Conservation (phyloP, 2,329 filamentous ascomycete species). For the Cladosporium sp. region DNA sequence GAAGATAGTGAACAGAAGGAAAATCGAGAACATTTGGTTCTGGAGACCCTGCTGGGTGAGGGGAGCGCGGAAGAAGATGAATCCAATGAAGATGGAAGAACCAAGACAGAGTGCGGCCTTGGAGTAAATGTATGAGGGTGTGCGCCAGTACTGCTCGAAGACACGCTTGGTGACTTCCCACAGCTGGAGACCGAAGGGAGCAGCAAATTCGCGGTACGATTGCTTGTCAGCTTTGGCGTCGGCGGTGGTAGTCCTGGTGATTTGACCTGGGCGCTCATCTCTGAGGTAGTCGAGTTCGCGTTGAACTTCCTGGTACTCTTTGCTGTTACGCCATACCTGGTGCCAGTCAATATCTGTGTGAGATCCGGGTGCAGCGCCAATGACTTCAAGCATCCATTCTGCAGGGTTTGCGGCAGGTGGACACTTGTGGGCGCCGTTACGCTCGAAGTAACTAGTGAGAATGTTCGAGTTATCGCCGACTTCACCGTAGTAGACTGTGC, state of each 20-base stretch:
- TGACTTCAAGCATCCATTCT: constrained; percentile 71
- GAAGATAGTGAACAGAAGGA: constrained; percentile 80
- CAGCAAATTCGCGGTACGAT: constrained; percentile 76
- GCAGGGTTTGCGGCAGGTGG: constrained; percentile 73
- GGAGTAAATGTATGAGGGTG: constrained; percentile 84
- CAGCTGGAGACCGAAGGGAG: constrained; percentile 70
- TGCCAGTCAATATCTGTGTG: constrained; percentile 55
- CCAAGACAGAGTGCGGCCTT: constrained; percentile 70
- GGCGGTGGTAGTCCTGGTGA: constrained; percentile 39
- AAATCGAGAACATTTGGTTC: constrained; percentile 84
- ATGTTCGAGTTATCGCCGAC: constrained; percentile 70
- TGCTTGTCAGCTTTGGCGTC: constrained; percentile 48
- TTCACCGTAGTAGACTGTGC: constrained; percentile 79
- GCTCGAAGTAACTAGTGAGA: constrained; percentile 75
- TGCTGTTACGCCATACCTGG: constrained; percentile 51
- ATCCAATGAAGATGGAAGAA: constrained; percentile 75
- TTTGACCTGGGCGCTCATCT: constrained; percentile 38
- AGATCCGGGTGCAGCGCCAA: constrained; percentile 54
- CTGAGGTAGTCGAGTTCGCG: constrained; percentile 51
- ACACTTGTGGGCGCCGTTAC: constrained; percentile 67
- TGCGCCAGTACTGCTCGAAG: constrained; percentile 91
- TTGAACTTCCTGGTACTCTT: constrained; percentile 49
- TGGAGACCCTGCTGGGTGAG: constrained; percentile 76
- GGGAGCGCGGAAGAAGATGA: constrained; percentile 74
- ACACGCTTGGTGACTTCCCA: constrained; percentile 70